A percentile compares a stretch with the other conserved stretches of the same genome.
Conservation (phyloP, 768 basidiomycete species). For the Cyclocybe aegerita region DNA sequence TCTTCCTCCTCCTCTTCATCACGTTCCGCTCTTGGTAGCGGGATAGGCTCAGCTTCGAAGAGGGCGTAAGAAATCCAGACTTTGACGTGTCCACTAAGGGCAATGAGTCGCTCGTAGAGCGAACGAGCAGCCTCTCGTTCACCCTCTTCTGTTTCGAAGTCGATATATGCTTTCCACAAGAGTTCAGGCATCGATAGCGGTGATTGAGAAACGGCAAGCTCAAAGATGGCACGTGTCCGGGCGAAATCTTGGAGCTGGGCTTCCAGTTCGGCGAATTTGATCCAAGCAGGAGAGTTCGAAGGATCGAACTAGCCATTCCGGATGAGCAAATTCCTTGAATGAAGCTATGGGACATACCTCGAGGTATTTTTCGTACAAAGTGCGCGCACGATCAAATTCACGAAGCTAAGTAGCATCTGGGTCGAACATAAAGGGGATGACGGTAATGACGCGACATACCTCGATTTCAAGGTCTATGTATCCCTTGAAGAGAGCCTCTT, state of each 20-base stretch:
- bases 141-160: constrained; percentile 94
- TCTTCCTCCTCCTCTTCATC: constrained; percentile 82
- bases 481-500: constrained; percentile 92
- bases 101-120: constrained; percentile 85
- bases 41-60: constrained; percentile 83
- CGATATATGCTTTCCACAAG: constrained; percentile 94
- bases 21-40: constrained; percentile 58
- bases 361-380: constrained; percentile 90
- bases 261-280: constrained; percentile 93
- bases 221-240: constrained; percentile 92
- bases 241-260: constrained; percentile 81
- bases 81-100: constrained; percentile 90
- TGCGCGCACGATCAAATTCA: constrained; percentile 93
- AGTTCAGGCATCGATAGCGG: constrained; percentile 94
- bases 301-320: constrained; percentile 64
- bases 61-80: constrained; percentile 96
- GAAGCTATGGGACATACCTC: constrained; percentile 86
- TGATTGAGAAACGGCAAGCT: constrained; percentile 81
- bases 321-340: constrained; percentile 40
- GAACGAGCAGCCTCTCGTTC: constrained; percentile 83
- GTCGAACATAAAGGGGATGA: not conserved
- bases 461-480: constrained; percentile 95
- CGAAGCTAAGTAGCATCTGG: constrained; percentile 53
- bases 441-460: constrained; percentile 49
- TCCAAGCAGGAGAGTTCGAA: constrained; percentile 92